Base-by-base conservation (phyloP, 2,329 filamentous ascomycete genomes). In the Pseudocercospora ulei region DNA sequence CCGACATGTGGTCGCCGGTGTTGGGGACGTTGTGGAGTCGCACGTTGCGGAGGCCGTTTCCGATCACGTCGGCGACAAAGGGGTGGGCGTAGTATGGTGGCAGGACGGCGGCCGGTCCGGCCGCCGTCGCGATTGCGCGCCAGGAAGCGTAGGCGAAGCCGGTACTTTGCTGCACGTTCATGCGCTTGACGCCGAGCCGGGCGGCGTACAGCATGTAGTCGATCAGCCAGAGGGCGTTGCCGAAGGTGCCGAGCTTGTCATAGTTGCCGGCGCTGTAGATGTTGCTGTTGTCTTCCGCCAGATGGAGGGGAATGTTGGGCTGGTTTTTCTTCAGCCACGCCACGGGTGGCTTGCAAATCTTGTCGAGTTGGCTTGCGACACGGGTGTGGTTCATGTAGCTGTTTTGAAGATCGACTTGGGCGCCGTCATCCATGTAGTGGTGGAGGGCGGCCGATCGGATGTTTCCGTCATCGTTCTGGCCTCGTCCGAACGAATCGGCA, bases 11-110 rank as follows among this genome's bases (percentile, higher is more conserved):
- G 27, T 37, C 44, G n/a, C 26, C 24, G 18, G 36, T 41, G 27
- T 37, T 38, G 7, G 35, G 39, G 13, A 46, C 28, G 23, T 43
- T 34, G 27, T 19, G 13, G 13, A 43, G 36, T 4, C 33, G 30
- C 6, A 43, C 28, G 17, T 39, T 28, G 25, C 37, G 29, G n/a
- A 33, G 2, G 3, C 26, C 14, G 17, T 43, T 46, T n/a, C 44
- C 44, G 16, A 46, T 38, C 3, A 46, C 39, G 20, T 46, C 44
- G 4, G 44, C 44, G 9, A 46, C 40, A 29, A 46, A 46, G 4
- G 44, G 44, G 25, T 46, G 44, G 11, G 44, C 44, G 40, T 46
- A 46, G 33, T 43, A 46, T 13, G 44, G 44, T 27, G 44, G 36
- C 5, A 43, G 36, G 4, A 46, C 44, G 5, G 44, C 44, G 8